Evolutionary conservation across 192 early-diverging fungal species (phyloP).

Genomic region (Rhizophagus sp.): DNA sequence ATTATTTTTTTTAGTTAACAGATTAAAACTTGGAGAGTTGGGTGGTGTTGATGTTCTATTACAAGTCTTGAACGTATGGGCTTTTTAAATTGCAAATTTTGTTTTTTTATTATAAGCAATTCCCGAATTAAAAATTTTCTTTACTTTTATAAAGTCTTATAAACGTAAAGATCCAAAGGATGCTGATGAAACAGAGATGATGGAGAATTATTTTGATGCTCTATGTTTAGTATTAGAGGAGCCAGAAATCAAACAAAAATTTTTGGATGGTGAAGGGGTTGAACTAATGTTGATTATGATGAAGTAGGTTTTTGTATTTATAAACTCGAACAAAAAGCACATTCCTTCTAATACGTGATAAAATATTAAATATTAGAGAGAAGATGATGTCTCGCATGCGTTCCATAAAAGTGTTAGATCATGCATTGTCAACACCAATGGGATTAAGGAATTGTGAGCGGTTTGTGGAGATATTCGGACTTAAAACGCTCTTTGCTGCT

Average conservation of each 20-base stretch:
- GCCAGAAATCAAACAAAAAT: slow-evolving; percentile 66
- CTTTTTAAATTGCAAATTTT: neutral
- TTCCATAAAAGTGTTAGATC: slow-evolving; percentile 86
- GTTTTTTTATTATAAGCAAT: neutral
- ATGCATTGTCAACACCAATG: slow-evolving; percentile 61
- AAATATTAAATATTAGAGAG: slow-evolving; percentile 50
- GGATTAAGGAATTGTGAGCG: slow-evolving; percentile 57
- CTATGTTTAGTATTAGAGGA: slow-evolving; percentile 74
- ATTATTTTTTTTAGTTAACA: slow-evolving; percentile 38
- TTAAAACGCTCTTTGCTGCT: slow-evolving; percentile 84
- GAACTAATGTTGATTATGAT: slow-evolving; percentile 91
- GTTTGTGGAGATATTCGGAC: slow-evolving; percentile 81
- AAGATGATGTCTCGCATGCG: slow-evolving; percentile 77
- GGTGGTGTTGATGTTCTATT: slow-evolving; percentile 72
- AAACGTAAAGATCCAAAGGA: slow-evolving; percentile 78
- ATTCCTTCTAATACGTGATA: neutral
- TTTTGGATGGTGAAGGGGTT: slow-evolving; percentile 84
- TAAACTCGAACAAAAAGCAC: neutral
- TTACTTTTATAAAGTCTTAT: slow-evolving; percentile 34
- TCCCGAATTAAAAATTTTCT: neutral
- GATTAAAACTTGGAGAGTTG: slow-evolving; percentile 48
- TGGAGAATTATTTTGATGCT: slow-evolving; percentile 90
- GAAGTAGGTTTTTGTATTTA: slow-evolving; percentile 51
- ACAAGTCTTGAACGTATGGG: slow-evolving; percentile 57
- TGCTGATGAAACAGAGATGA: slow-evolving; percentile 83